Percentiles rank a stretch among this genome's conserved stretches.
phyloP scores from a whole-genome alignment of 805 yeast species.

The Candida multigemmis region DNA sequence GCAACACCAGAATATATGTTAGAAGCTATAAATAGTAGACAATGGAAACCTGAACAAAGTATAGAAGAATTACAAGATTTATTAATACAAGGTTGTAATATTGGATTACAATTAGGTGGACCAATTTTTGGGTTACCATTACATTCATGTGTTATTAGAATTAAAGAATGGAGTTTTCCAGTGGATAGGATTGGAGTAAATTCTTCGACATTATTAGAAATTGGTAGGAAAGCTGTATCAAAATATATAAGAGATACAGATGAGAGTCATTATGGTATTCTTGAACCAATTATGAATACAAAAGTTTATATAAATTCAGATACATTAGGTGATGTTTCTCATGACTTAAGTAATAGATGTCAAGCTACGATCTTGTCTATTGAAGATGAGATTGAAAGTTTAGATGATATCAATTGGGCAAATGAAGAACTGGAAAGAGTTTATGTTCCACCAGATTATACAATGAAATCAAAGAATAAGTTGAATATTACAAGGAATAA shows the following conservation, averaged over 20 bases:
- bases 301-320: constrained; percentile 57
- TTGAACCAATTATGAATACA: constrained; percentile 87
- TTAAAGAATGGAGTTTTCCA: constrained; percentile 47
- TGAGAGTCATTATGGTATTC: constrained; percentile 36
- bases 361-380: constrained; percentile 67
- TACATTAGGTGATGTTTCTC: constrained; percentile 74
- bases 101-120: constrained; percentile 64
- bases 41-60: constrained; percentile 42
- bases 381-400: constrained; percentile 47
- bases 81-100: constrained; percentile 48
- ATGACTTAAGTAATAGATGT: constrained; percentile 73
- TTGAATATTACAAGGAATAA: constrained; percentile 22
- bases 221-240: constrained; percentile 28
- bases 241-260: constrained; percentile 11
- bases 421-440: constrained; percentile 49
- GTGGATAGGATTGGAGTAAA: constrained; percentile 33
- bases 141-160: constrained; percentile 49
- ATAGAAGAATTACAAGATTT: constrained; percentile 45
- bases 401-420: constrained; percentile 37
- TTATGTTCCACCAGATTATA: constrained; percentile 73
- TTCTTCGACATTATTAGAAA: constrained; percentile 33
- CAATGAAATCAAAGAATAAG: constrained; percentile 25
- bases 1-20: constrained; percentile 18
- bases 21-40: constrained; percentile 16
- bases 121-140: constrained; percentile 46